A percentile compares a stretch with the other conserved stretches of the same genome.
Evolutionary conservation across 805 yeast genomes (phyloP).

Genomic region (Tetrapisispora pingtungensis): DNA sequence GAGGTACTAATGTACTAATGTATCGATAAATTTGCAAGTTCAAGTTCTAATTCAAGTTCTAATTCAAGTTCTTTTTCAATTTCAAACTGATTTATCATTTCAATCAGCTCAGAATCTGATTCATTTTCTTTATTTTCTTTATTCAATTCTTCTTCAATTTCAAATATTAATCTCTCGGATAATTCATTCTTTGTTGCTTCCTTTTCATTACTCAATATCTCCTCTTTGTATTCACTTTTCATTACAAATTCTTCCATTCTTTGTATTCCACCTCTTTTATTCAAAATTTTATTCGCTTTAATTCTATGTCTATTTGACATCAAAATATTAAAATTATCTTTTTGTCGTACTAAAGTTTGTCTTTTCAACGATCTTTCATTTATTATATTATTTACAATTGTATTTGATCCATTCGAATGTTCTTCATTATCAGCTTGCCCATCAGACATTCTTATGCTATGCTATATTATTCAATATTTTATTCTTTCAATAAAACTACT

Average conservation of each 20-base stretch:
- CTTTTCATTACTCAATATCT: constrained; percentile 8
- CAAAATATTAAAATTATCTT: background rate
- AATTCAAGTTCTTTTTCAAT: constrained; percentile 11
- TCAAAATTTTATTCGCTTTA: background rate
- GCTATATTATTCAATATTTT: no score
- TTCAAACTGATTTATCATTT: constrained; percentile 15
- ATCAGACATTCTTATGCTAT: no score
- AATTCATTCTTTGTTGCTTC: constrained; percentile 14
- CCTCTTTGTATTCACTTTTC: constrained; percentile 12
- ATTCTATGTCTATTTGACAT: background rate
- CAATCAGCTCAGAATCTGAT: constrained; percentile 21
- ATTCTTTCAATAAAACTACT: no score
- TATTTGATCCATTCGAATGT: no score
- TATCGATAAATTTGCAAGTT: background rate
- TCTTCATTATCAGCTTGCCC: no score
- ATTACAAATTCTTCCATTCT: constrained; percentile 24
- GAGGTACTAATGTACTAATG: no score
- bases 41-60: background rate
- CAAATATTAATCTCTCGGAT: constrained; percentile 13
- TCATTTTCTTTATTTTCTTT: constrained; percentile 4
- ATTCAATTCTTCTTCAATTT: constrained; percentile 11
- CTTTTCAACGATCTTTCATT: background rate
- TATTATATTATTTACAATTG: background rate
- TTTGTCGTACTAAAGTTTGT: background rate
- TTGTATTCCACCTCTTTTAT: constrained; percentile 19